A percentile compares a stretch with the other conserved stretches of the same genome.
phyloP scores from a whole-genome alignment of 805 yeast species.

The Metschnikowia arizonensis region DNA sequence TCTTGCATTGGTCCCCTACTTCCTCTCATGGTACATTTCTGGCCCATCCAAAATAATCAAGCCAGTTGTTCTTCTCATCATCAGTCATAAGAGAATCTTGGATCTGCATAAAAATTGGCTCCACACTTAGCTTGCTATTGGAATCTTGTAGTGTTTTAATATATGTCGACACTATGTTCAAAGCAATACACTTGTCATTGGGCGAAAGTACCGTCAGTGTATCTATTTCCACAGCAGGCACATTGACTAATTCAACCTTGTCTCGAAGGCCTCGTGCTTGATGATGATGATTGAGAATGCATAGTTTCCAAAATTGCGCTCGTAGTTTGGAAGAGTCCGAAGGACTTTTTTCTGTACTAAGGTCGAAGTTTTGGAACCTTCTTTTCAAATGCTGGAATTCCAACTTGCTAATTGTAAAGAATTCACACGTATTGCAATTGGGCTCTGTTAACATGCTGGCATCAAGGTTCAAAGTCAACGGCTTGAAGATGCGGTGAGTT shows the following conservation, averaged over 20 bases:
- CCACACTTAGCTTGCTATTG: neutral
- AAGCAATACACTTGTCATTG: conserved; percentile 16
- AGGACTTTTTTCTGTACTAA: conserved; percentile 11
- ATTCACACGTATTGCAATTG: conserved; percentile 6
- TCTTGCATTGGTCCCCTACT: too few species aligned
- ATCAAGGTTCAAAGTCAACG: conserved; percentile 1
- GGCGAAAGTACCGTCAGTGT: conserved; percentile 9
- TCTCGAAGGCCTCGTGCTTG: neutral
- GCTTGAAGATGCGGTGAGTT: conserved; percentile 10
- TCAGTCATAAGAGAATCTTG: conserved; percentile 10
- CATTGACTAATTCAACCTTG: neutral
- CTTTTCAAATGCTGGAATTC: conserved; percentile 24
- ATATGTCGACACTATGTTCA: conserved; percentile 9
- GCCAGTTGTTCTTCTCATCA: conserved; percentile 13
- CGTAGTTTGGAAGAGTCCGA: conserved; percentile 29
- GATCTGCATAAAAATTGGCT: conserved; percentile 10
- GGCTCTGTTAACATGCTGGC: conserved; percentile 3
- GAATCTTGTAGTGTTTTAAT: neutral
- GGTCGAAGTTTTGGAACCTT: conserved; percentile 22
- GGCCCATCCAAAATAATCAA: conserved; percentile 15
- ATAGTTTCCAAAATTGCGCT: conserved; percentile 28
- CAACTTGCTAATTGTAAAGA: conserved; percentile 20
- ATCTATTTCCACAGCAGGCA: neutral
- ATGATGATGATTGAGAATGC: conserved; percentile 22
- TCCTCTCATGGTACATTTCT: too few species aligned